phyloP scores from a whole-genome alignment of 306 rosid species.

The Ormosia emarginata region DNA sequence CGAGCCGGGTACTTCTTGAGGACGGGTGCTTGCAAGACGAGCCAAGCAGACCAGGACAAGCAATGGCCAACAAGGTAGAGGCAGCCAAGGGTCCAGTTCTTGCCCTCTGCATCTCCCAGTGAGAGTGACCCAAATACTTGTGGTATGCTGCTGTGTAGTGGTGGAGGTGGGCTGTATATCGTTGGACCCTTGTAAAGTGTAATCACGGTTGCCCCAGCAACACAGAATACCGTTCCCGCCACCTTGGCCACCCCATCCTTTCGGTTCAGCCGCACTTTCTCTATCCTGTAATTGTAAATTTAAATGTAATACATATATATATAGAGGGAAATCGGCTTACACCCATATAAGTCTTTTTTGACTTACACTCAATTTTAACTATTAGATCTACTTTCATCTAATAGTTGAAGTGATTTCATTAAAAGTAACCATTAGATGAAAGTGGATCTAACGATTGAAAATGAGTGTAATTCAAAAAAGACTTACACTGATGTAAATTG shows the following conservation, averaged over 20 bases:
- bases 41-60: slow-evolving; percentile 96
- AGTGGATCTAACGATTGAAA: too few relatives aligned
- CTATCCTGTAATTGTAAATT: slow-evolving; percentile 50
- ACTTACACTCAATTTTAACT: too few relatives aligned
- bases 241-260: slow-evolving; percentile 87
- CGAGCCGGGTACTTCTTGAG: slow-evolving; percentile 97
- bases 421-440: too few relatives aligned
- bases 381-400: too few relatives aligned
- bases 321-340: too few relatives aligned
- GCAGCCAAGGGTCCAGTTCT: slow-evolving; percentile 95
- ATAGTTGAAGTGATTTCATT: too few relatives aligned
- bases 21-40: slow-evolving; percentile 84
- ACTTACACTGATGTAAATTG: too few relatives aligned
- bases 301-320: too few relatives aligned
- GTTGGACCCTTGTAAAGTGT: slow-evolving; percentile 92
- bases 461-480: too few relatives aligned
- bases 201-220: slow-evolving; percentile 85
- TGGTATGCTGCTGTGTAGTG: slow-evolving; percentile 24
- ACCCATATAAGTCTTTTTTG: too few relatives aligned
- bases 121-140: slow-evolving; percentile 29
- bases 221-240: slow-evolving; percentile 77
- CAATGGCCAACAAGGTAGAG: slow-evolving; percentile 86
- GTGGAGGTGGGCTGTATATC: slow-evolving; percentile 70
- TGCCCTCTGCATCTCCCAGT: slow-evolving; percentile 66
- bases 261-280: slow-evolving; percentile 63